phyloP scores from a whole-genome alignment of 2,329 filamentous ascomycete species.

The Talaromyces sp. region DNA sequence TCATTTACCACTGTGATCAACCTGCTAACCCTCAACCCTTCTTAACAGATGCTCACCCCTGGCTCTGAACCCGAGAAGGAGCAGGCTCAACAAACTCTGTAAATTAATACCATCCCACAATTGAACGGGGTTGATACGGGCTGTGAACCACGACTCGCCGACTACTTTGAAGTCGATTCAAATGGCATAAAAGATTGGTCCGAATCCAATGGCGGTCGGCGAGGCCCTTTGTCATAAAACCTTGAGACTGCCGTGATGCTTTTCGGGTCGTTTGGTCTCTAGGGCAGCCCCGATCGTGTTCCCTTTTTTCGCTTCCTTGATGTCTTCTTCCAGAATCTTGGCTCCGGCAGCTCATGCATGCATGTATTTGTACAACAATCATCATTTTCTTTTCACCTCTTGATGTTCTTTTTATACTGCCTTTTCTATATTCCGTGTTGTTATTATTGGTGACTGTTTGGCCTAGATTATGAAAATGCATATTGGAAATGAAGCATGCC shows the following conservation, averaged over 20 bases:
- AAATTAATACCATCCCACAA: slow-evolving; percentile 33
- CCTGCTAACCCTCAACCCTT: slow-evolving; percentile 19
- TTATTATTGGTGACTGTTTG: slow-evolving; percentile 23
- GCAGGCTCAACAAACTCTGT: slow-evolving; percentile 39
- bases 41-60: slow-evolving; percentile 46
- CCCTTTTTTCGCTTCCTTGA: slow-evolving; percentile 25
- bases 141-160: neutral
- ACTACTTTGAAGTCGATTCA: neutral
- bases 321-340: slow-evolving; percentile 29
- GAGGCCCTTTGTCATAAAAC: neutral
- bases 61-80: slow-evolving; percentile 36
- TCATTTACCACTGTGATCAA: neutral
- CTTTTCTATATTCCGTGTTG: slow-evolving; percentile 14
- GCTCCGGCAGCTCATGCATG: slow-evolving; percentile 38
- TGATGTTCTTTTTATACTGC: slow-evolving; percentile 17
- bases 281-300: neutral
- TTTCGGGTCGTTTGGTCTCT: neutral
- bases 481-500: slow-evolving; percentile 2
- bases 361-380: slow-evolving; percentile 42
- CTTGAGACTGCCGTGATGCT: neutral
- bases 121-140: slow-evolving; percentile 21
- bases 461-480: slow-evolving; percentile 34
- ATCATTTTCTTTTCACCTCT: slow-evolving; percentile 24
- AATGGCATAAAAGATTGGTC: slow-evolving; percentile 6
- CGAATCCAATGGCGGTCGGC: neutral